Base-by-base conservation (phyloP, 2,329 filamentous ascomycete genomes). In the Fusarium sacchari region DNA sequence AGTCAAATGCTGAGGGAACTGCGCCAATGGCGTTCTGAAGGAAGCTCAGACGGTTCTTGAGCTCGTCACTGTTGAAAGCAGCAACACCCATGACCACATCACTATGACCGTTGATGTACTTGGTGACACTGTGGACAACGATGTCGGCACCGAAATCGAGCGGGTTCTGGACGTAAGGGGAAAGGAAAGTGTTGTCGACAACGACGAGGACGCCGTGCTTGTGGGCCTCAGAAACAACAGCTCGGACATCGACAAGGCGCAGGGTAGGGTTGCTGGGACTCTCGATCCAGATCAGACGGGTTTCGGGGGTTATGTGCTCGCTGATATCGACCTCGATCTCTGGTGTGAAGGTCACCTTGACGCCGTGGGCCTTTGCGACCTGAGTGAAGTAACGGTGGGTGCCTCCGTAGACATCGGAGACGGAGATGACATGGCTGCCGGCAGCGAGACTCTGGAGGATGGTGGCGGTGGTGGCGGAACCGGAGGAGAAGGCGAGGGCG, bases 341-440 rank as follows among this genome's bases (percentile, higher is more conserved):
- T 15, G 95, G 94, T 10, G 95, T 96, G 83, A 99, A 99, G 56
- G 96, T 97, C 71, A 98, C 96, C 77, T 93, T 91, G 61, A 99
- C 94, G 79, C 96, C 94, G 83, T 99, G 96, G 32, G 96, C 95
- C 79, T 94, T 91, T 64, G 96, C 96, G 57, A 98, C 96, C 85
- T 98, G 95, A 75, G 96, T 99, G 87, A 99, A 99, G 87, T 99
- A 99, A 79, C 96, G 90, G 86, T 99, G 96, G 46, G 96, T 99
- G 77, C 96, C 96, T 77, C 96, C 96, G 83, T 99, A 99, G 78
- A 99, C 95, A 82, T 99, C 96, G 50, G 95, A 97, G 53, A 99
- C 94, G 70, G 95, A 98, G 78, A 99, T 92, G 79, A 99, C 94
- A 85, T 99, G 96, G 53, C 94, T 96, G 71, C 95, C 95, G 18